Evolutionary conservation across 129 eudicot species (phyloP).

Genomic region (Artemisia argyi): DNA sequence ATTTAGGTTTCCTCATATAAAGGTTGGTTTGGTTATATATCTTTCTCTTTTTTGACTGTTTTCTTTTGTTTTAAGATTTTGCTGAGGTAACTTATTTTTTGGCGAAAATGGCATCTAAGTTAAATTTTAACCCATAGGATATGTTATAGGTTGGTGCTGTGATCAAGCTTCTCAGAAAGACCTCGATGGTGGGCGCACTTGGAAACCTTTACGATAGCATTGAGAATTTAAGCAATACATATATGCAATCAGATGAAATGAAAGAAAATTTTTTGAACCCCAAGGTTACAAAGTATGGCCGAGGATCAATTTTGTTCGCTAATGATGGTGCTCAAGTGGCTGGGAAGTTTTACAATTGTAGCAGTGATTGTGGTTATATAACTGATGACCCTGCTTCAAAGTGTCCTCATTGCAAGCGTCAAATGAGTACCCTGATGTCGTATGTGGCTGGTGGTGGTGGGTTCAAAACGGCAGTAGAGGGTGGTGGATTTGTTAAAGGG

Average conservation of each 20-base stretch:
- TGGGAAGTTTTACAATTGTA: constrained; percentile 30
- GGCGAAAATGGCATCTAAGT: too few relatives aligned
- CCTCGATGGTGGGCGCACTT: constrained; percentile 38
- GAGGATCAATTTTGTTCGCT: constrained; percentile 24
- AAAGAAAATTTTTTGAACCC: constrained; percentile 38
- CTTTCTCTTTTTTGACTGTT: too few relatives aligned
- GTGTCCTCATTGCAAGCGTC: too few relatives aligned
- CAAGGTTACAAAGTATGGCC: constrained; percentile 2
- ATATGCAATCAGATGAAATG: constrained; percentile 20
- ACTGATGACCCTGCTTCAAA: constrained; percentile 23
- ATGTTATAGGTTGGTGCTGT: constrained; percentile 42
- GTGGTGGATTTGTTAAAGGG: too few relatives aligned
- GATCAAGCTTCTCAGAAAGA: constrained; percentile 23
- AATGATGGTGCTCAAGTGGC: neutral
- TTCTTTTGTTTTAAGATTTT: too few relatives aligned
- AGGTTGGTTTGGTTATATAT: too few relatives aligned
- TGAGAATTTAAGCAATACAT: constrained; percentile 18
- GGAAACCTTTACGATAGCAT: constrained; percentile 36
- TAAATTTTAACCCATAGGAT: too few relatives aligned
- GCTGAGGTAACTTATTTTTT: too few relatives aligned
- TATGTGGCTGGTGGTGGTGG: neutral
- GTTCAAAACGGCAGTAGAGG: too few relatives aligned
- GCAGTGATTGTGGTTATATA: too few relatives aligned
- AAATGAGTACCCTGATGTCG: too few relatives aligned
- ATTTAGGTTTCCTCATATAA: too few relatives aligned